These are phyloP conservation scores for Triticum timopheevii DNA, from an alignment of 176 grass and related monocot species.

Conservation along the genomic window DNA sequence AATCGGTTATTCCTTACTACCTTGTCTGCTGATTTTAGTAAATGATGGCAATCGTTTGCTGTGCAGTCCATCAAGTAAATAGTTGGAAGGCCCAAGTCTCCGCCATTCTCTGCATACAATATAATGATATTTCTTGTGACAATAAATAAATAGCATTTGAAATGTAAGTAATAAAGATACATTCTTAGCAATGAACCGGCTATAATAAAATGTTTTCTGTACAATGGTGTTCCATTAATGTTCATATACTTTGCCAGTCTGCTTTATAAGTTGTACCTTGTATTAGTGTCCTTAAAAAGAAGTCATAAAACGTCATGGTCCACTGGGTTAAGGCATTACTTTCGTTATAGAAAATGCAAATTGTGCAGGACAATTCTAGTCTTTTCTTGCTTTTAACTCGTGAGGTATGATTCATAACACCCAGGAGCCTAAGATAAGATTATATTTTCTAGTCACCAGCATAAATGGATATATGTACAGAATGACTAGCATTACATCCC, in stretches of 20 bases:
- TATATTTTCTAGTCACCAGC: background rate
- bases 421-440: background rate
- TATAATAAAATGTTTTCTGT: slow-evolving; percentile 9
- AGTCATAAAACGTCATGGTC: background rate
- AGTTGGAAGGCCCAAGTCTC: slow-evolving; percentile 54
- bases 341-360: slow-evolving; percentile 16
- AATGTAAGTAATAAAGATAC: slow-evolving; percentile 8
- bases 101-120: slow-evolving; percentile 52
- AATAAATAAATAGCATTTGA: slow-evolving; percentile 23
- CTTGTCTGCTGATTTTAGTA: slow-evolving; percentile 63
- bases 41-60: slow-evolving; percentile 66
- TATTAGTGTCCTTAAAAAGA: background rate
- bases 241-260: slow-evolving; percentile 13
- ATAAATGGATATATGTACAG: background rate
- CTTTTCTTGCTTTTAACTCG: background rate
- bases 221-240: slow-evolving; percentile 9
- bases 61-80: slow-evolving; percentile 90
- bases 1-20: slow-evolving; percentile 57
- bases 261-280: background rate
- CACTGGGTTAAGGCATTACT: background rate
- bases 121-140: slow-evolving; percentile 3
- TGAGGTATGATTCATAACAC: background rate
- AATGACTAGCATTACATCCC: slow-evolving; percentile 16
- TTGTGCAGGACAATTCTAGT: background rate
- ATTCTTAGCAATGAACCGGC: slow-evolving; percentile 7